Conservation (phyloP, 2,329 filamentous ascomycete genomes). For the Pseudopyricularia cyperi region DNA sequence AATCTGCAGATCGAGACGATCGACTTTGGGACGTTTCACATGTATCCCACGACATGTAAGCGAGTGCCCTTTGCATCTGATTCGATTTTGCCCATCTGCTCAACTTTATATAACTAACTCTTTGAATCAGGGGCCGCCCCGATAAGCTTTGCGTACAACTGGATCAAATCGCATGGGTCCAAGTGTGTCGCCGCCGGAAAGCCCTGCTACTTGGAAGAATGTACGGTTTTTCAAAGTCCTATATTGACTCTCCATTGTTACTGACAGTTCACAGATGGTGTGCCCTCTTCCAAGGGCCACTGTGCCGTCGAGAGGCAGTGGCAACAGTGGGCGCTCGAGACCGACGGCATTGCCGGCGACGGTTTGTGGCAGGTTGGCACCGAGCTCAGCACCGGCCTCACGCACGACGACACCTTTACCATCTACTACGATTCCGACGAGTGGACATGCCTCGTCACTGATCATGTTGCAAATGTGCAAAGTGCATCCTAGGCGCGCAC, state of each 20-base stretch:
- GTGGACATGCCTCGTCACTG: slow-evolving; percentile 28
- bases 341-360: slow-evolving; percentile 20
- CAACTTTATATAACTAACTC: background rate
- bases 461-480: slow-evolving; percentile 20
- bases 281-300: slow-evolving; percentile 6
- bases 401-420: slow-evolving; percentile 29
- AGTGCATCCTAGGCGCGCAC: background rate
- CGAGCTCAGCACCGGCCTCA: slow-evolving; percentile 23
- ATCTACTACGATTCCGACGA: slow-evolving; percentile 27
- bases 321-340: slow-evolving; percentile 18
- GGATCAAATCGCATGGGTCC: slow-evolving; percentile 22
- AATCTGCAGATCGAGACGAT: slow-evolving; percentile 36
- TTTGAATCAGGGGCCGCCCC: slow-evolving; percentile 14
- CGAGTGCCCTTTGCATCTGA: background rate
- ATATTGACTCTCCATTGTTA: background rate
- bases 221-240: slow-evolving; percentile 13
- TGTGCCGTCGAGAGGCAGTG: slow-evolving; percentile 14
- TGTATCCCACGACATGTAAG: slow-evolving; percentile 22
- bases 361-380: slow-evolving; percentile 29
- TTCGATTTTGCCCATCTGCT: background rate
- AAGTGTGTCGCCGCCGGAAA: slow-evolving; percentile 24
- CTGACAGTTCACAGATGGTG: slow-evolving; percentile 9
- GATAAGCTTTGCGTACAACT: slow-evolving; percentile 20
- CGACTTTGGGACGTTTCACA: slow-evolving; percentile 33
- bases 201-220: slow-evolving; percentile 26